A percentile compares a stretch with the other conserved stretches of the same genome.
Conservation (phyloP, 2,329 filamentous ascomycete species). For the Penicillium occitanis region DNA sequence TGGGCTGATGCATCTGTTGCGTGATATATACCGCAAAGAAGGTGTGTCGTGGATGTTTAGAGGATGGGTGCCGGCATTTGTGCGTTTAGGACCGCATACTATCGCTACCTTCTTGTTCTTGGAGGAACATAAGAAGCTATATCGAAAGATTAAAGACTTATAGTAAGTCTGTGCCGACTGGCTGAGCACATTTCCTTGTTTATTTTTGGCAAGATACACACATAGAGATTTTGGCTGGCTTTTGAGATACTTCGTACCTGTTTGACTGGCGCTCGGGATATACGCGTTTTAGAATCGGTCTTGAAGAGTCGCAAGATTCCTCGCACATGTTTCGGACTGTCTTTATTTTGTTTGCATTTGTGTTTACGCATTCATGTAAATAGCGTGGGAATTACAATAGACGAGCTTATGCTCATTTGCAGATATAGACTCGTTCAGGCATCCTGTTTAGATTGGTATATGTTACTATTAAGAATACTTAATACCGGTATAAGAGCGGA, state of each 20-base stretch:
- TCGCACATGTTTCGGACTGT: not conserved
- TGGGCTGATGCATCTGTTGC: slow-evolving; percentile 50
- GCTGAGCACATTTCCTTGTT: not conserved
- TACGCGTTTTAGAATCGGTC: slow-evolving; percentile 2
- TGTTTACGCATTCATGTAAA: not conserved
- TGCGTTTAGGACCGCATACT: slow-evolving; percentile 64
- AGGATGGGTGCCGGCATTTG: slow-evolving; percentile 67
- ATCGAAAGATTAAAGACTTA: slow-evolving; percentile 42
- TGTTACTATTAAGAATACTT: not conserved
- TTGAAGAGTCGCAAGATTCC: not conserved
- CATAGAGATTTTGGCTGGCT: slow-evolving; percentile 2
- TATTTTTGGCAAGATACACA: not conserved
- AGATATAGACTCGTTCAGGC: not conserved
- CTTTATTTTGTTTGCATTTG: slow-evolving; percentile 2
- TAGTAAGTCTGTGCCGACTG: not conserved
- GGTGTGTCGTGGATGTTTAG: slow-evolving; percentile 65
- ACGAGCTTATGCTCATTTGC: not conserved
- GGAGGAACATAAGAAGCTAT: slow-evolving; percentile 67
- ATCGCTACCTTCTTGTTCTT: slow-evolving; percentile 66
- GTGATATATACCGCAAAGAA: slow-evolving; percentile 57
- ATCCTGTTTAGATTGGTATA: not conserved
- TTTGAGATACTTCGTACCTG: not conserved
- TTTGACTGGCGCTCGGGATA: slow-evolving; percentile 14
- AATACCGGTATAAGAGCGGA: not conserved
- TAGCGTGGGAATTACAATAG: not conserved